Evolutionary conservation across 345 rosid species (phyloP), one percentile per base, ranked within the genome.

Genomic region (Erodium maritimum): DNA sequence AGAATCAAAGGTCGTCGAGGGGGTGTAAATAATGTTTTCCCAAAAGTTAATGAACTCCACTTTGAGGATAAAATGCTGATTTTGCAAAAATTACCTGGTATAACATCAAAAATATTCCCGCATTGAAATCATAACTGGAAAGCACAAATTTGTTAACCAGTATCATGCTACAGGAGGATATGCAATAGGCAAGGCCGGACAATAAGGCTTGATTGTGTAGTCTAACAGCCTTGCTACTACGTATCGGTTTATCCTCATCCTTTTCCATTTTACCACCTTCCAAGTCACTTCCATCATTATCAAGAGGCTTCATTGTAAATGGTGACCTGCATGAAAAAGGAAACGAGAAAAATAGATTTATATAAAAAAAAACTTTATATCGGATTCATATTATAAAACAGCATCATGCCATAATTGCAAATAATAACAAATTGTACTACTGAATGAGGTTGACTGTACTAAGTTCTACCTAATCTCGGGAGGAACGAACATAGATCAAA

Each of bases 111-210:
- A 84, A 85, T 69, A 93, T 89, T 60, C 95, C 97, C 66, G 99
- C 99, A 64, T 83, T 87, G 67, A 93, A 93, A 69, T 78, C 75
- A 80, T 93, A 89, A 73, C 94, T 77, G 62, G 97, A 93, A 66
- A 93, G 97, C 61, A 93, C 97, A 74, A 76, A 81, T 68, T 93
- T 93, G 82, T 89, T 93, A 45, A 85, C 91, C 55, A 93, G 79
- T 65, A 93, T 93, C 99, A 93, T 93, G 61, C 97, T 82, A 77
- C 99, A 93, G 67, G 99, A 93, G 33, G 97, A 89, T 61, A 87
- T 60, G 79, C 99, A 89, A 63, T 93, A 93, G 34, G 99, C 95
- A 65, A 85, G 76, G 71, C 97, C 95, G 1, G 97, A 77, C 58
- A 87, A 65, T 69, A 93, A 78, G 62, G 97, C 96, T 73, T 82